Conservation (phyloP, 1,139 yeast genomes). For the Hemisphaericaspora xylofermentans region DNA sequence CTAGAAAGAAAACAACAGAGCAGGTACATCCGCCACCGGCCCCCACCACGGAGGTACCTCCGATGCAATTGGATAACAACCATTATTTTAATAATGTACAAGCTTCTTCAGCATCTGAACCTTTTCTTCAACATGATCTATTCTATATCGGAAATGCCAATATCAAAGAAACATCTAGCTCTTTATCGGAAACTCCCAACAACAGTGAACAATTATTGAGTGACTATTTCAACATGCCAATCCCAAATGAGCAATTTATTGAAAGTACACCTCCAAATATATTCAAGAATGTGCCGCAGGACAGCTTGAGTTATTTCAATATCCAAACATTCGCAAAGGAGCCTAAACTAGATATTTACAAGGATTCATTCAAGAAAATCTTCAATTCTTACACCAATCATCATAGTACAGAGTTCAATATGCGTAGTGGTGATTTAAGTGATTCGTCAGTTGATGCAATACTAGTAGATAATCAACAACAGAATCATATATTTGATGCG, state of each 20-base stretch:
- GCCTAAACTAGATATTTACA: constrained; percentile 20
- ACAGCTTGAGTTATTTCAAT: constrained; percentile 9
- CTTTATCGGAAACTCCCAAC: constrained; percentile 13
- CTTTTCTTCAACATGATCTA: not conserved
- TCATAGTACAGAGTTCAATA: not conserved
- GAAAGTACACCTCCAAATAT: constrained; percentile 13
- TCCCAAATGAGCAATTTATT: constrained; percentile 12
- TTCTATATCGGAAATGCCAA: constrained; percentile 3
- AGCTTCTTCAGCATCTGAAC: not conserved
- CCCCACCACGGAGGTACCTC: constrained; percentile 5
- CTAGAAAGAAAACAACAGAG: not conserved
- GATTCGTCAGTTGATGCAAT: not conserved
- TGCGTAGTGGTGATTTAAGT: not conserved
- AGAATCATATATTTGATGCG: not conserved
- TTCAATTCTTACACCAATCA: not conserved
- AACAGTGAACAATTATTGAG: constrained; percentile 10
- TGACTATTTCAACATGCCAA: constrained; percentile 10
- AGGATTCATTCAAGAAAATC: constrained; percentile 16
- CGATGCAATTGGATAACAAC: constrained; percentile 3
- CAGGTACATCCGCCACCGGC: constrained; percentile 3
- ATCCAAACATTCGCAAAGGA: constrained; percentile 18
- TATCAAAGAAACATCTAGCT: constrained; percentile 2
- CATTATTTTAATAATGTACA: not conserved
- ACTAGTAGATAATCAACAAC: not conserved
- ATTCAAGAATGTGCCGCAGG: constrained; percentile 10